Conservation (phyloP, 805 yeast species). For the Debaryomyces castellii region DNA sequence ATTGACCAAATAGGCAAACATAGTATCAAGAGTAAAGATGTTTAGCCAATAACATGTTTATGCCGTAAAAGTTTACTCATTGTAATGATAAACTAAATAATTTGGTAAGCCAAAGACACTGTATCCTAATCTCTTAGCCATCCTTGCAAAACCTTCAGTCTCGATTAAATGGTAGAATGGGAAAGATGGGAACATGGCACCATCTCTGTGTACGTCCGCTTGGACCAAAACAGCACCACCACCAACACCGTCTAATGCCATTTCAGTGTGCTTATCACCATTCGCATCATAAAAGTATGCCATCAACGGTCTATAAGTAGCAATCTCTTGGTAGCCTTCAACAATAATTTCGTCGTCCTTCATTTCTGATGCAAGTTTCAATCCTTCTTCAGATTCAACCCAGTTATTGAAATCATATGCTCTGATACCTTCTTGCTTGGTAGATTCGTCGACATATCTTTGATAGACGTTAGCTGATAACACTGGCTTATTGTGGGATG, state of each 20-base stretch:
- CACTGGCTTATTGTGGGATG: slow-evolving; percentile 81
- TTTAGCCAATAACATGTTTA: neutral
- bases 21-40: neutral
- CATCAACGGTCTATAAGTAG: slow-evolving; percentile 94
- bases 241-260: slow-evolving; percentile 95
- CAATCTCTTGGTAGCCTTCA: slow-evolving; percentile 91
- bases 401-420: slow-evolving; percentile 97
- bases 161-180: slow-evolving; percentile 96
- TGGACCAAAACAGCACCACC: slow-evolving; percentile 95
- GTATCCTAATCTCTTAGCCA: slow-evolving; percentile 94
- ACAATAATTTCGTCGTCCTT: slow-evolving; percentile 88
- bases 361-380: slow-evolving; percentile 68
- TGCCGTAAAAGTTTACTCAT: slow-evolving; percentile 49
- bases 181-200: slow-evolving; percentile 99
- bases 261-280: slow-evolving; percentile 63
- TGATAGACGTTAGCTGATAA: slow-evolving; percentile 93
- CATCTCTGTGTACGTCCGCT: slow-evolving; percentile 98
- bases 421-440: slow-evolving; percentile 58
- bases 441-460: slow-evolving; percentile 61
- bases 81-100: slow-evolving; percentile 87
- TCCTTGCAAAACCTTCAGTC: slow-evolving; percentile 97
- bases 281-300: slow-evolving; percentile 75
- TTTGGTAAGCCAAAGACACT: slow-evolving; percentile 91
- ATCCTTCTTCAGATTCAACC: slow-evolving; percentile 83
- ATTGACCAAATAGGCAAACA: neutral